These are phyloP conservation scores for Scortechinia acanthostroma DNA, from an alignment of 2,329 filamentous ascomycete species.

Conservation along the genomic window DNA sequence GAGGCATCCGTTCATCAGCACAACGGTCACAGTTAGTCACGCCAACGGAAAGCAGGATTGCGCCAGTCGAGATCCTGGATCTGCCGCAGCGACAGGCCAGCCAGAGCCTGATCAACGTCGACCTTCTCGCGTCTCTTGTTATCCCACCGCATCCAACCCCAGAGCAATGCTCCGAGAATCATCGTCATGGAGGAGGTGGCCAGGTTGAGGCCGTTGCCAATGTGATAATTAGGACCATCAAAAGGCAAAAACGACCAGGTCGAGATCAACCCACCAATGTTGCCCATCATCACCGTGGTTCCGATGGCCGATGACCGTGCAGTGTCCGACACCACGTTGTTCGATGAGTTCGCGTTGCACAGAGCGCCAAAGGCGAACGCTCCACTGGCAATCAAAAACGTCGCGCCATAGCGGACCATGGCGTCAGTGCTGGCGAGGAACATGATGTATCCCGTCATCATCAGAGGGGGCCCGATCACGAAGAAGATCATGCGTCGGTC, in stretches of 20 bases:
- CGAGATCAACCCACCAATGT: conserved; percentile 61
- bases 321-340: conserved; percentile 67
- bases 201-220: conserved; percentile 67
- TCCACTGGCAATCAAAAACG: not conserved
- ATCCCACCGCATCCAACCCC: conserved; percentile 63
- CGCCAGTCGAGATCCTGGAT: no score
- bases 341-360: conserved; percentile 60
- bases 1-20: no score
- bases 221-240: conserved; percentile 60
- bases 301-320: conserved; percentile 61
- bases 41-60: no score
- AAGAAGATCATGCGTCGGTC: not conserved
- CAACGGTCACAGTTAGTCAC: no score
- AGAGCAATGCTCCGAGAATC: conserved; percentile 35
- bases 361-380: conserved; percentile 40
- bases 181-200: conserved; percentile 50
- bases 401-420: not conserved
- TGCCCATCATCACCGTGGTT: conserved; percentile 65
- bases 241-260: conserved; percentile 59
- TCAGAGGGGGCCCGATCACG: not conserved
- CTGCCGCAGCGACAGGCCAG: no score
- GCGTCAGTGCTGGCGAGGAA: not conserved
- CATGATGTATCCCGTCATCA: not conserved
- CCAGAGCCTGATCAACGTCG: no score
- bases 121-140: no score